Evolutionary conservation across 306 rosid genomes (phyloP).

Genomic region (Mimosa pudica): DNA sequence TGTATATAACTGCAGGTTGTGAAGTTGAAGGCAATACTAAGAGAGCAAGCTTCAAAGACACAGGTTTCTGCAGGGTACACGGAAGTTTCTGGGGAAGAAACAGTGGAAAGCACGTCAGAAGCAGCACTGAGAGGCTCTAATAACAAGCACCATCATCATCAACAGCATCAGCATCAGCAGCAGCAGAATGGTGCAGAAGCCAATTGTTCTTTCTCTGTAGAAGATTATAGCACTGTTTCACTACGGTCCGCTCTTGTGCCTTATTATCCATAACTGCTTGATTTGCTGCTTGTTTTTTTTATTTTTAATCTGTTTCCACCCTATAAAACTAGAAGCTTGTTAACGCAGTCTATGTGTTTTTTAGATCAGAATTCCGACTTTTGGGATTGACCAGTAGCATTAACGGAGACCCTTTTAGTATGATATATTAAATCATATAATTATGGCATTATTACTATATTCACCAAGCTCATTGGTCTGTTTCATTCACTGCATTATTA

Average conservation of each 20-base stretch:
- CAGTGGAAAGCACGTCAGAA: conserved; percentile 74
- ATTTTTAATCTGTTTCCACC: neutral
- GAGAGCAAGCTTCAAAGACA: conserved; percentile 60
- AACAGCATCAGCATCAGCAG: conserved; percentile 19
- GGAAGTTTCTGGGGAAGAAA: conserved; percentile 80
- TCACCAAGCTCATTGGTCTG: neutral
- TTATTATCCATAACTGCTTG: conserved; percentile 46
- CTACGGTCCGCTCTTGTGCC: conserved; percentile 60
- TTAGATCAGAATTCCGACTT: conserved; percentile 8
- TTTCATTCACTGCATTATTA: neutral
- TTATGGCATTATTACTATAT: neutral
- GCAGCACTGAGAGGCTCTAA: conserved; percentile 47
- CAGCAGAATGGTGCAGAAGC: conserved; percentile 46
- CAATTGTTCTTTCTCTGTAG: conserved; percentile 56
- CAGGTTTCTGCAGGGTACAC: conserved; percentile 60
- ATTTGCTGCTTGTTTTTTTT: neutral
- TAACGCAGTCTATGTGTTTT: neutral
- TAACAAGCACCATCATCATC: conserved; percentile 33
- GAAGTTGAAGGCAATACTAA: conserved; percentile 67
- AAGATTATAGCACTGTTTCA: conserved; percentile 61
- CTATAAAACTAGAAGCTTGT: neutral
- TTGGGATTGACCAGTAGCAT: neutral
- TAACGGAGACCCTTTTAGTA: neutral
- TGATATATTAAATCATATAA: neutral
- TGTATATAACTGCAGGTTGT: conserved; percentile 45